Evolutionary conservation across 2,329 filamentous ascomycete species (phyloP).

Genomic region (Hypoxylon sp.): DNA sequence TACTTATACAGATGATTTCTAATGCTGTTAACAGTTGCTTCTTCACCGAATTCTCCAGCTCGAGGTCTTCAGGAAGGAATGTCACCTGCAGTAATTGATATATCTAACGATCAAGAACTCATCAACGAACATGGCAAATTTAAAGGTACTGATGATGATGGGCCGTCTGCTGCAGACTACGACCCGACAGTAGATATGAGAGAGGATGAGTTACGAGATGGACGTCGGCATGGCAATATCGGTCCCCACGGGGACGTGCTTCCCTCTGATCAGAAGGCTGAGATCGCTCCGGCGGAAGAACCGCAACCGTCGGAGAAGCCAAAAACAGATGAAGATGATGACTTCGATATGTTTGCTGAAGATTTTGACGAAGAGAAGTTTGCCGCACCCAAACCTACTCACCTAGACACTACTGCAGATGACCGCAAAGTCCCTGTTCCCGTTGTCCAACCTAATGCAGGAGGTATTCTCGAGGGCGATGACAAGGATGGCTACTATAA

Average conservation of each 20-base stretch:
- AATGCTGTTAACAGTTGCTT: slow-evolving; percentile 46
- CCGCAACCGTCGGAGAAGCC: slow-evolving; percentile 59
- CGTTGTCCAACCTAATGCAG: slow-evolving; percentile 68
- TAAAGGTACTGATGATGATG: slow-evolving; percentile 69
- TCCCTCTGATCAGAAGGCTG: slow-evolving; percentile 55
- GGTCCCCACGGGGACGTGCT: slow-evolving; percentile 72
- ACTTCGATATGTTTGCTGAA: slow-evolving; percentile 91
- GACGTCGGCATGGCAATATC: slow-evolving; percentile 66
- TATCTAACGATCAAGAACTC: slow-evolving; percentile 77
- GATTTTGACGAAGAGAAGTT: slow-evolving; percentile 79
- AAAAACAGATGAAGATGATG: slow-evolving; percentile 73
- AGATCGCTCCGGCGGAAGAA: slow-evolving; percentile 55
- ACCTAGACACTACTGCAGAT: slow-evolving; percentile 58
- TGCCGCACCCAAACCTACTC: slow-evolving; percentile 64
- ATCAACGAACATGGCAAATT: slow-evolving; percentile 70
- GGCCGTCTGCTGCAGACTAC: slow-evolving; percentile 83
- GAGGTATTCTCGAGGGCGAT: slow-evolving; percentile 90
- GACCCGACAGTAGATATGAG: slow-evolving; percentile 83
- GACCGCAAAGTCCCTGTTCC: slow-evolving; percentile 64
- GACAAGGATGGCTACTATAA: slow-evolving; percentile 98
- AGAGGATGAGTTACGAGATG: slow-evolving; percentile 76
- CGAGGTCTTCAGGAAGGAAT: slow-evolving; percentile 65
- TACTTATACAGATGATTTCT: slow-evolving; percentile 32
- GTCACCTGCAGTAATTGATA: slow-evolving; percentile 72
- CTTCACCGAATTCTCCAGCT: slow-evolving; percentile 58